Evolutionary conservation across 2,329 filamentous ascomycete genomes (phyloP).

Genomic region (Penicillium frequentans): DNA sequence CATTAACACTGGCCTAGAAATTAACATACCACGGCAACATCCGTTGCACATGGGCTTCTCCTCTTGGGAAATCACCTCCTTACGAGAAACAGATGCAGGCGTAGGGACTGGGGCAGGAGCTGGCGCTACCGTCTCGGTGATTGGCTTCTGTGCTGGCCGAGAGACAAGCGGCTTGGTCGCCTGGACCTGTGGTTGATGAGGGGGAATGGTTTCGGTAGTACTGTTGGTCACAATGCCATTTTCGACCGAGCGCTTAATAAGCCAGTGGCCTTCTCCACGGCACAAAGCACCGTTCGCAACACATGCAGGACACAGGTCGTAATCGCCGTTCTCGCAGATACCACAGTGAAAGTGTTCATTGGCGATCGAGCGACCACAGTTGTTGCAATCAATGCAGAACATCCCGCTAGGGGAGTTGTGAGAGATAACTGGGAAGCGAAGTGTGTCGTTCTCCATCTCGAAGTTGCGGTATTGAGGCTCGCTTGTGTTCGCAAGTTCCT

Average conservation of each 20-base stretch:
- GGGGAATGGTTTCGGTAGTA: conserved; percentile 75
- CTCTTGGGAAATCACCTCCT: conserved; percentile 17
- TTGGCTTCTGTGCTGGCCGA: not conserved
- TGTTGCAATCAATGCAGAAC: conserved; percentile 93
- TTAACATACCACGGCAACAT: conserved; percentile 59
- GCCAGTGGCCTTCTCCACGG: conserved; percentile 78
- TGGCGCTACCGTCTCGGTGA: conserved; percentile 25
- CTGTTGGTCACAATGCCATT: conserved; percentile 80
- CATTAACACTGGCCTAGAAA: not conserved
- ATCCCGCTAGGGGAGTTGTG: conserved; percentile 40
- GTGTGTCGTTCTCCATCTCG: conserved; percentile 27
- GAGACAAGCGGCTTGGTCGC: conserved; percentile 1
- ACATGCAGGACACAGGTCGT: conserved; percentile 83
- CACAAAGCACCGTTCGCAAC: conserved; percentile 75
- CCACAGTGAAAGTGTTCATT: conserved; percentile 92
- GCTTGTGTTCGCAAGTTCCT: not conserved
- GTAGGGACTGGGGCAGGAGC: not conserved
- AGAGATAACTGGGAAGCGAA: conserved; percentile 33
- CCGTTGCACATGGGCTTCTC: conserved; percentile 59
- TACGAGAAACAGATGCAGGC: not conserved
- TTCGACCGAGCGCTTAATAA: conserved; percentile 85
- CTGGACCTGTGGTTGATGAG: conserved; percentile 54
- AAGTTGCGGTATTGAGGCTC: conserved; percentile 29
- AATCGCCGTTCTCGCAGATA: conserved; percentile 89
- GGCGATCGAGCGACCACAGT: conserved; percentile 75